phyloP scores from a whole-genome alignment of 2,329 filamentous ascomycete genomes.

The Hansfordia pulvinata region DNA sequence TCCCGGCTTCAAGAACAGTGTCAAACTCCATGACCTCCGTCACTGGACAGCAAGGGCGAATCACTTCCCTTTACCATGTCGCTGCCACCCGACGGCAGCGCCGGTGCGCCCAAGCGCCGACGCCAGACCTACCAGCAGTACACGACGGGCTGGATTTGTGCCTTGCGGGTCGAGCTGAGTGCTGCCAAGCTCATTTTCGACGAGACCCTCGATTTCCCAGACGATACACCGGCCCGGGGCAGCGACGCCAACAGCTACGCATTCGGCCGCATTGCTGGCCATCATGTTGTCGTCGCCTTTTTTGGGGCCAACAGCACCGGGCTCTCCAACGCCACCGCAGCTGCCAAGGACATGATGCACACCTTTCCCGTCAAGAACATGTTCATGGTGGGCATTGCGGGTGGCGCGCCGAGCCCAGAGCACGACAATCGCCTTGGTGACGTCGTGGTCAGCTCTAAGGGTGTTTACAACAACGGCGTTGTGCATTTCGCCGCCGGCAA shows the following conservation, averaged over 20 bases:
- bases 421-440: too few relatives aligned
- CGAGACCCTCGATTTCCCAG: constrained; percentile 16
- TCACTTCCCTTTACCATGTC: too few relatives aligned
- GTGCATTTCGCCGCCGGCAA: constrained; percentile 19
- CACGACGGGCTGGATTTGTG: constrained; percentile 30
- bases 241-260: constrained; percentile 16
- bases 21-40: too few relatives aligned
- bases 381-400: constrained; percentile 19
- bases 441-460: constrained; percentile 15
- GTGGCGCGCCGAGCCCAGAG: constrained; percentile 15
- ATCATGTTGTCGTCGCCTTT: constrained; percentile 20
- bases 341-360: constrained; percentile 11
- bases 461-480: constrained; percentile 8
- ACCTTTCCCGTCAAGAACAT: constrained; percentile 14
- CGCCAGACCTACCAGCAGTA: too few relatives aligned
- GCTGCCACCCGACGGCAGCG: too few relatives aligned
- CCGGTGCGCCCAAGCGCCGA: too few relatives aligned
- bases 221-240: constrained; percentile 9
- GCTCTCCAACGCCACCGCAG: constrained; percentile 9
- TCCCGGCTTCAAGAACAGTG: too few relatives aligned
- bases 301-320: constrained; percentile 14
- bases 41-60: too few relatives aligned
- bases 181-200: constrained; percentile 25
- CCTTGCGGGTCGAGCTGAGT: constrained; percentile 20
- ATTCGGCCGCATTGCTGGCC: constrained; percentile 15